Evolutionary conservation across 1,139 yeast genomes (phyloP).

Genomic region (Protomyces pachydermus): DNA sequence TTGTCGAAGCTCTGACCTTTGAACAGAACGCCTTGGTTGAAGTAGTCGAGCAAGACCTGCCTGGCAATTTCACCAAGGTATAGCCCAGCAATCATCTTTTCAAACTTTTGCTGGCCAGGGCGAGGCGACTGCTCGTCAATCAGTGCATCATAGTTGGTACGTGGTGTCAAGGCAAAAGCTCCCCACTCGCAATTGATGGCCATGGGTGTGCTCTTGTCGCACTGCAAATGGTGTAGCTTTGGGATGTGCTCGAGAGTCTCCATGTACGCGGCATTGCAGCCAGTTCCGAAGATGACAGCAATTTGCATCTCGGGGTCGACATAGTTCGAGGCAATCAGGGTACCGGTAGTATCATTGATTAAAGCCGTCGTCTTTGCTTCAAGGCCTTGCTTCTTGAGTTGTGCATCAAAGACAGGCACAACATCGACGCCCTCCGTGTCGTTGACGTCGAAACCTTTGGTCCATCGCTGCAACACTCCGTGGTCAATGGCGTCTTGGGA

Average conservation of each 20-base stretch:
- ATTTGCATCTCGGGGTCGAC: constrained; percentile 81
- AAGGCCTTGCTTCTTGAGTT: constrained; percentile 56
- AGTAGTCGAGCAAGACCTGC: constrained; percentile 68
- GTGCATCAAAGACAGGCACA: constrained; percentile 79
- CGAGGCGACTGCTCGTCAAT: constrained; percentile 87
- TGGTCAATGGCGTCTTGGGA: constrained; percentile 69
- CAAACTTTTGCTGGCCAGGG: constrained; percentile 93
- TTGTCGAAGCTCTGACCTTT: constrained; percentile 60
- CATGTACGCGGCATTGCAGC: constrained; percentile 89
- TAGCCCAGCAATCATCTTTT: constrained; percentile 96
- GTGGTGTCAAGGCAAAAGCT: constrained; percentile 69
- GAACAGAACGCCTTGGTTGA: constrained; percentile 62
- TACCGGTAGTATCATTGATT: constrained; percentile 96
- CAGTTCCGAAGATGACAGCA: constrained; percentile 97
- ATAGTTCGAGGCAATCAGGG: constrained; percentile 91
- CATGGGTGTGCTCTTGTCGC: constrained; percentile 64
- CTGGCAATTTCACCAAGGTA: constrained; percentile 91
- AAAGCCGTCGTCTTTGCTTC: constrained; percentile 87
- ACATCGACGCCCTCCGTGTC: constrained; percentile 94
- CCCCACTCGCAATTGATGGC: constrained; percentile 97
- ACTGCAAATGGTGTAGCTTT: constrained; percentile 75
- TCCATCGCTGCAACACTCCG: constrained; percentile 93
- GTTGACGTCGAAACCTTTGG: constrained; percentile 92
- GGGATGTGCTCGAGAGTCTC: constrained; percentile 71
- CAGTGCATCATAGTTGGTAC: constrained; percentile 77